Conservation (phyloP, 2,329 filamentous ascomycete genomes). For the Diaporthe ilicicola region DNA sequence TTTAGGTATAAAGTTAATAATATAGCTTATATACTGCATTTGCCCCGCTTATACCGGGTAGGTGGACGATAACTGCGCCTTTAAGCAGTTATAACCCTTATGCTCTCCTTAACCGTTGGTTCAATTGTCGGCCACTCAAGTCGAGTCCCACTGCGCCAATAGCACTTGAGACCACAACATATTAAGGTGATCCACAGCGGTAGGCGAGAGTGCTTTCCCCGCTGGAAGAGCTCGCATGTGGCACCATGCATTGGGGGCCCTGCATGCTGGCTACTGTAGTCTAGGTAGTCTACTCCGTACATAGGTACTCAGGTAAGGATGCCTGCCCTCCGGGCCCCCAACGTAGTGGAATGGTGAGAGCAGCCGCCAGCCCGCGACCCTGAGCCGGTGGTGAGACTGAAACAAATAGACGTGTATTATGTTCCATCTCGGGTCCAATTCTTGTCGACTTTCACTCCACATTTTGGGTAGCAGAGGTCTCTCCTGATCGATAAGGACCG, state of each 20-base stretch:
- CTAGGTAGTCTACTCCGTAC: no score
- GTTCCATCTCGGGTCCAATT: slow-evolving; percentile 16
- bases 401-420: slow-evolving; percentile 15
- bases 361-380: slow-evolving; percentile 17
- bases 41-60: no score
- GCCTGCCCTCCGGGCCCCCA: slow-evolving; percentile 8
- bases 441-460: background rate
- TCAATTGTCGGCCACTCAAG: background rate
- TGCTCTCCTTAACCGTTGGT: background rate
- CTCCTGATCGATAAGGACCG: background rate
- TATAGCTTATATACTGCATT: no score
- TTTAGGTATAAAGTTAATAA: no score
- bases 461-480: background rate
- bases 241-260: background rate
- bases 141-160: background rate
- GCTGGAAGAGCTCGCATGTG: slow-evolving; percentile 8
- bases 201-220: slow-evolving; percentile 17
- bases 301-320: no score
- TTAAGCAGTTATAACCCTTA: no score
- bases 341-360: slow-evolving; percentile 1
- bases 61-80: no score
- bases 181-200: background rate
- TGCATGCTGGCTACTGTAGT: background rate
- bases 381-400: slow-evolving; percentile 17
- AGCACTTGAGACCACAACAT: background rate